Evolutionary conservation across 306 rosid genomes (phyloP).

Genomic region (Boehmeria nivea): DNA sequence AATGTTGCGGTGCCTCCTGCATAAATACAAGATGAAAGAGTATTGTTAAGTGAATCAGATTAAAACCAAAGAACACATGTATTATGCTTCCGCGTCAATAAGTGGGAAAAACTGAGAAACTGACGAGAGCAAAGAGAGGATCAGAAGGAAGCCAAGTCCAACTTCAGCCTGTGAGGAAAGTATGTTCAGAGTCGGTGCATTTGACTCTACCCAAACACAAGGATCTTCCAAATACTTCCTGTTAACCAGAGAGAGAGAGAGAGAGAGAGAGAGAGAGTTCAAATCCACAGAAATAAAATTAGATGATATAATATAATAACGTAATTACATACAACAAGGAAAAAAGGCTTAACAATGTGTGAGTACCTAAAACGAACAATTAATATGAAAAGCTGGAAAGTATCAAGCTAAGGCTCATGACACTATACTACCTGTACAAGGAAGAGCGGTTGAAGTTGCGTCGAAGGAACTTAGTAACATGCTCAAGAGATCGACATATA

Average conservation of each 20-base stretch:
- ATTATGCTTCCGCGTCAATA: background rate
- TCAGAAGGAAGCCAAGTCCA: constrained; percentile 80
- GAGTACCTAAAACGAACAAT: no score
- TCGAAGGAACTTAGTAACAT: constrained; percentile 95
- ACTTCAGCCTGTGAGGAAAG: constrained; percentile 90
- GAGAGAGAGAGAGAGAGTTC: constrained; percentile 1
- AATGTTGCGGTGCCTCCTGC: constrained; percentile 91
- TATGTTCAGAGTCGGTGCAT: constrained; percentile 68
- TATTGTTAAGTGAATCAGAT: constrained; percentile 9
- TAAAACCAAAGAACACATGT: constrained; percentile 1
- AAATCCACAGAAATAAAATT: no score
- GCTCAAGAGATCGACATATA: constrained; percentile 73
- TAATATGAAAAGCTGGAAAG: no score
- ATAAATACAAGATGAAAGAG: constrained; percentile 11
- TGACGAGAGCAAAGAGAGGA: constrained; percentile 80
- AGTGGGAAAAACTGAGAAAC: constrained; percentile 30
- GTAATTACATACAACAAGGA: no score
- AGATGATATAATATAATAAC: background rate
- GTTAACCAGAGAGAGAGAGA: constrained; percentile 10
- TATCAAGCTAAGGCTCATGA: no score
- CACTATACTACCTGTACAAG: constrained; percentile 72
- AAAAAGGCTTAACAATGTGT: no score
- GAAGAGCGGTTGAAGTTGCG: constrained; percentile 79
- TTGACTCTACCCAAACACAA: constrained; percentile 95
- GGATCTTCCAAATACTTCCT: constrained; percentile 93